Percentiles rank a stretch among this genome's conserved stretches.
Evolutionary conservation across 352 stramenopile genomes (phyloP).

Genomic region (Synura sp.): DNA sequence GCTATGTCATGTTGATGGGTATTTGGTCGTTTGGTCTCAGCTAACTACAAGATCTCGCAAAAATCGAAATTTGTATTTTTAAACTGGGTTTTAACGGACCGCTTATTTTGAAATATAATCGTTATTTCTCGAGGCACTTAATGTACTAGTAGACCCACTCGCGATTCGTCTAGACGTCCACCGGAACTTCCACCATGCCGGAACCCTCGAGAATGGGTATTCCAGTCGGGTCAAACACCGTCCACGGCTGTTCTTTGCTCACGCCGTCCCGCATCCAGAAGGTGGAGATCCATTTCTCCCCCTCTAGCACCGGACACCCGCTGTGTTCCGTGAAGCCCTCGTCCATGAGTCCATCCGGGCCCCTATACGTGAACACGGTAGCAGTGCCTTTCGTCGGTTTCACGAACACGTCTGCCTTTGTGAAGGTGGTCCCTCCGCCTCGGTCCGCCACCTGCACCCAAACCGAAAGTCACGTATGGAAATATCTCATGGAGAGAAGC

Average conservation of each 20-base stretch:
- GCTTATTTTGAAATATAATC: too few species aligned
- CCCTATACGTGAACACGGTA: conserved; percentile 48
- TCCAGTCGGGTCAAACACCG: background rate
- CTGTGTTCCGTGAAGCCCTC: conserved; percentile 46
- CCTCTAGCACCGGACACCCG: conserved; percentile 48
- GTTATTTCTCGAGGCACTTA: too few species aligned
- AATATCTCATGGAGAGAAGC: background rate
- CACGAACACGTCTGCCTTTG: conserved; percentile 46
- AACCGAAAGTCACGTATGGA: background rate
- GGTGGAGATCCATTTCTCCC: conserved; percentile 49
- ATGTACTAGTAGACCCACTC: too few species aligned
- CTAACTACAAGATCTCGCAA: too few species aligned
- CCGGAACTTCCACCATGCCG: too few species aligned
- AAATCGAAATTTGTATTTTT: too few species aligned
- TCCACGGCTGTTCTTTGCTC: background rate
- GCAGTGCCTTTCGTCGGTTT: conserved; percentile 44
- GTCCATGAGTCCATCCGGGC: conserved; percentile 45
- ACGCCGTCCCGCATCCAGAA: conserved; percentile 50
- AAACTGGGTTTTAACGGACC: too few species aligned
- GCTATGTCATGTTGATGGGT: too few species aligned
- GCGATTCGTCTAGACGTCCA: too few species aligned
- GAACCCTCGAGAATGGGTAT: background rate
- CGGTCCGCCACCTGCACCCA: background rate
- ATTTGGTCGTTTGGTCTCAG: too few species aligned
- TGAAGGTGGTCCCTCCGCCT: conserved; percentile 48